Percentiles rank a stretch among this genome's conserved stretches.
These are phyloP conservation scores for Syzygium malaccense DNA, from an alignment of 441 rosid species.

Conservation along the genomic window DNA sequence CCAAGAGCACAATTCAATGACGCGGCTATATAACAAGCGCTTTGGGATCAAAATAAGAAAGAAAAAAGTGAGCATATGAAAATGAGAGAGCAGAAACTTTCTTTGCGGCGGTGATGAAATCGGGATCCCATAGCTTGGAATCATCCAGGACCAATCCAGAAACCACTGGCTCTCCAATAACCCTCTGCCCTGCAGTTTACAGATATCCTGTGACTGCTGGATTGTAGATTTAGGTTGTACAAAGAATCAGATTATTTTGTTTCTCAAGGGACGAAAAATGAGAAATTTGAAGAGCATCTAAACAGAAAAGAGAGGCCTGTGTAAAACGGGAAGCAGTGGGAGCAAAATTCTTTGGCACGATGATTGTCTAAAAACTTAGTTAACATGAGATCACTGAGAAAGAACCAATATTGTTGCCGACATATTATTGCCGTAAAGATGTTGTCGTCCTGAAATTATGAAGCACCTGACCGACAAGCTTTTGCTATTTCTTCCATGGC, in stretches of 20 bases:
- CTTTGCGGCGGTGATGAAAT: constrained; percentile 80
- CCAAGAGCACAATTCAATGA: constrained; percentile 4
- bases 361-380: neutral
- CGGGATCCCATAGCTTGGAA: constrained; percentile 81
- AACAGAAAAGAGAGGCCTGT: neutral
- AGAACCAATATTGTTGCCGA: neutral
- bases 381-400: neutral
- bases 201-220: neutral
- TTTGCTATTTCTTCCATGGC: constrained; percentile 97
- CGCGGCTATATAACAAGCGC: neutral
- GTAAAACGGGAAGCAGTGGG: neutral
- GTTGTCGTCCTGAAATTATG: neutral
- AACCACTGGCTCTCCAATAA: constrained; percentile 88
- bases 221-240: neutral
- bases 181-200: constrained; percentile 71
- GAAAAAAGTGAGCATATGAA: neutral
- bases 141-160: constrained; percentile 88
- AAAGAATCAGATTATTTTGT: neutral
- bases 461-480: constrained; percentile 81
- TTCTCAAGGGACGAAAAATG: neutral
- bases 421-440: neutral
- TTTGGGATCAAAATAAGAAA: neutral
- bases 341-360: neutral
- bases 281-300: neutral
- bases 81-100: constrained; percentile 14